Evolutionary conservation across 768 basidiomycete species (phyloP).

Genomic region (Trametes coccinea): DNA sequence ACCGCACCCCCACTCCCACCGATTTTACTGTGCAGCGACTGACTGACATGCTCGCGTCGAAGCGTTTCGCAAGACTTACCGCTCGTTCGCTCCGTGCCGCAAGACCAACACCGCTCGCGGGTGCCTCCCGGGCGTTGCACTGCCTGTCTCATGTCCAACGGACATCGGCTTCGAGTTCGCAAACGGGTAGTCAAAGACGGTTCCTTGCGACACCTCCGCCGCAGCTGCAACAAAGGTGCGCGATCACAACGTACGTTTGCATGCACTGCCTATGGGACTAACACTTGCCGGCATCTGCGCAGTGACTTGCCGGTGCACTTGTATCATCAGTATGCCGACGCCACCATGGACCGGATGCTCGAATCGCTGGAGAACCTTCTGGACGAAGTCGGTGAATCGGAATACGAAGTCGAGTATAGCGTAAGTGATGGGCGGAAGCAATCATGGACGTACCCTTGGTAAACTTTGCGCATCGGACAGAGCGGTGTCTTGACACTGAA

Average conservation of each 20-base stretch:
- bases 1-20: neutral
- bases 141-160: neutral
- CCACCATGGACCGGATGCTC: slow-evolving; percentile 74
- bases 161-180: neutral
- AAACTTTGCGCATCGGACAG: slow-evolving; percentile 41
- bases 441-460: neutral
- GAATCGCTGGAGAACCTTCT: slow-evolving; percentile 73
- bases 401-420: slow-evolving; percentile 86
- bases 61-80: neutral
- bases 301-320: slow-evolving; percentile 58
- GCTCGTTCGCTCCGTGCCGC: neutral
- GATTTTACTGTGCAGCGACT: no score
- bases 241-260: neutral
- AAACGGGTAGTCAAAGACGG: slow-evolving; percentile 3
- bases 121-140: neutral
- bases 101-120: neutral
- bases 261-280: slow-evolving; percentile 6
- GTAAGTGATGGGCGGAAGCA: slow-evolving; percentile 45
- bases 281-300: slow-evolving; percentile 9
- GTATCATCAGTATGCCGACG: slow-evolving; percentile 74
- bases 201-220: slow-evolving; percentile 53
- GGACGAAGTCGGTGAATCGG: slow-evolving; percentile 54
- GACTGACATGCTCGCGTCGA: neutral
- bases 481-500: slow-evolving; percentile 87
- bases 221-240: slow-evolving; percentile 56